These are phyloP conservation scores for Persicaria maculosa DNA, from an alignment of 148 eudicot species.

Conservation along the genomic window DNA sequence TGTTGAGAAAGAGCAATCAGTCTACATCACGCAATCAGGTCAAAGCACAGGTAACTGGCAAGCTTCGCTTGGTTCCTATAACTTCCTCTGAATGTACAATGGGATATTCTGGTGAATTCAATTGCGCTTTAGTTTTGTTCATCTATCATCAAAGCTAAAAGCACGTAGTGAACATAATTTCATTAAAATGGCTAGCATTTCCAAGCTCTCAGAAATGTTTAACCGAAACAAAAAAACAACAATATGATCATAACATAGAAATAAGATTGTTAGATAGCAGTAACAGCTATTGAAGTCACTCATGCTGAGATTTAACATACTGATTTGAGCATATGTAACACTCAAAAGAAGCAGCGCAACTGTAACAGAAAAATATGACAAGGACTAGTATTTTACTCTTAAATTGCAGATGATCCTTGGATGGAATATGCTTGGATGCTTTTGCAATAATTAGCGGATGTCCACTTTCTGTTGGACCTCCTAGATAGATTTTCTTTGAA, in stretches of 20 bases:
- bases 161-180: not conserved
- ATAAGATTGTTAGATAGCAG: too few relatives aligned
- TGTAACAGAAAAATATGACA: not conserved
- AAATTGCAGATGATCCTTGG: slow-evolving; percentile 50
- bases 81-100: not conserved
- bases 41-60: not conserved
- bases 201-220: too few relatives aligned
- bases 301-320: not conserved
- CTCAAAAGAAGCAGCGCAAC: not conserved
- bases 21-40: not conserved
- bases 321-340: not conserved
- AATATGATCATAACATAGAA: too few relatives aligned
- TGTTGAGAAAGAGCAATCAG: not conserved
- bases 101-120: not conserved
- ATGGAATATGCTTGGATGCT: slow-evolving; percentile 33
- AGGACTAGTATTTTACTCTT: slow-evolving; percentile 31
- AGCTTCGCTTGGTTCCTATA: not conserved
- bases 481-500: slow-evolving; percentile 33
- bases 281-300: too few relatives aligned
- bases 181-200: not conserved
- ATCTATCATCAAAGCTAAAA: not conserved
- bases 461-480: slow-evolving; percentile 35
- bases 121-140: not conserved
- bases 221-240: too few relatives aligned
- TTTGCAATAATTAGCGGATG: slow-evolving; percentile 29